These are phyloP conservation scores for Aspergillus flavus DNA, from an alignment of 2,329 filamentous ascomycete species.

Conservation along the genomic window DNA sequence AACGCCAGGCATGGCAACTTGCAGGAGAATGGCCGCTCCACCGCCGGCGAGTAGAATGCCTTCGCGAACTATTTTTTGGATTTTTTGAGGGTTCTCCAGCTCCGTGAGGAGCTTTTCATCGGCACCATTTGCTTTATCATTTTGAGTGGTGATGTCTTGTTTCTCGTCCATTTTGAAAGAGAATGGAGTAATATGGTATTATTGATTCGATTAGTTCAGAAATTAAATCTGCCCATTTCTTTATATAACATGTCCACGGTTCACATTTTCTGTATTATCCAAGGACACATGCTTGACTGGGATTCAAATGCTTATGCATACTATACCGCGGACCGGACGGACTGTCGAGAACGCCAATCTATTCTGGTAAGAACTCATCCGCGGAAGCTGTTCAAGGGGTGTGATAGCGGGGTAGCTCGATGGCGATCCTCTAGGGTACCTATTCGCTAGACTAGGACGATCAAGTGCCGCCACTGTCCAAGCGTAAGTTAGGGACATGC, in stretches of 20 bases:
- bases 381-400: not conserved
- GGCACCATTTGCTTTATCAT: not conserved
- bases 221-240: not conserved
- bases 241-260: not conserved
- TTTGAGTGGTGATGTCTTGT: not conserved
- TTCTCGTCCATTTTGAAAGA: not conserved
- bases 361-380: not conserved
- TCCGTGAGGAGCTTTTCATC: not conserved
- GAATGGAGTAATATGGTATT: not conserved
- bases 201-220: not conserved
- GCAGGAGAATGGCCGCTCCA: slow-evolving; percentile 8
- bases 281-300: not conserved
- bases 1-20: slow-evolving; percentile 12
- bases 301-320: not conserved
- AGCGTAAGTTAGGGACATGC: not conserved
- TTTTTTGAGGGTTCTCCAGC: not conserved
- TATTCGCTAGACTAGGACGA: not conserved
- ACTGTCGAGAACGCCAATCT: not conserved
- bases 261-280: not conserved
- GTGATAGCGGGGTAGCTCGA: not conserved
- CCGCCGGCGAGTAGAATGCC: slow-evolving; percentile 6
- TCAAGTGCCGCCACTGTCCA: not conserved
- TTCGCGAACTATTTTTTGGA: slow-evolving; percentile 1
- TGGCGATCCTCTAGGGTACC: not conserved
- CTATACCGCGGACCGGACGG: not conserved